Evolutionary conservation across 2,329 filamentous ascomycete species (phyloP).

Genomic region (Colletotrichum abscissum): DNA sequence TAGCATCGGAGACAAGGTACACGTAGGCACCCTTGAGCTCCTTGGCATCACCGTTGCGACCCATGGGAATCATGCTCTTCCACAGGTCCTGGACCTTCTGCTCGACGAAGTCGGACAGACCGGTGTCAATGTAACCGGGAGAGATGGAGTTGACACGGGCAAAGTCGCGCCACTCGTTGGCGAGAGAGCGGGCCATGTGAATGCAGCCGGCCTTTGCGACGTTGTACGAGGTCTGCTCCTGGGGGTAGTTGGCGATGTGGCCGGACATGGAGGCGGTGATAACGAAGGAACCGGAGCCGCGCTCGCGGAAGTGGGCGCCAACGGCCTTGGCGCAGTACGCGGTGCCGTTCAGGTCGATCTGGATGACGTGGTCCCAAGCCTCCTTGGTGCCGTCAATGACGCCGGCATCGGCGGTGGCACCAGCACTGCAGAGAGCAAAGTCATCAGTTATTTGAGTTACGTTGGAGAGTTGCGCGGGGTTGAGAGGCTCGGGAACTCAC

Average conservation of each 20-base stretch:
- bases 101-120: conserved; percentile 74
- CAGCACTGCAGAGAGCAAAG: conserved; percentile 56
- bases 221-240: conserved; percentile 76
- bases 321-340: conserved; percentile 77
- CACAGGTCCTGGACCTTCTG: conserved; percentile 77
- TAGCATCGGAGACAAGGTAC: conserved; percentile 80
- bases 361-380: conserved; percentile 73
- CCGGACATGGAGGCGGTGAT: conserved; percentile 78
- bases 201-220: conserved; percentile 69
- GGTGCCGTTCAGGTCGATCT: conserved; percentile 74
- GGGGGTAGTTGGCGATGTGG: conserved; percentile 77
- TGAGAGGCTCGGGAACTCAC: conserved; percentile 54
- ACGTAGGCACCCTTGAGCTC: conserved; percentile 84
- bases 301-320: conserved; percentile 72
- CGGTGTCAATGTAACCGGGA: conserved; percentile 76
- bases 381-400: conserved; percentile 75
- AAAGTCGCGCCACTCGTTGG: conserved; percentile 77
- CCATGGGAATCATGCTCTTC: conserved; percentile 81
- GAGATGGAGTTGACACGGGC: conserved; percentile 75
- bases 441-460: conserved; percentile 13
- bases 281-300: conserved; percentile 73
- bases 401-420: conserved; percentile 75
- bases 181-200: conserved; percentile 57
- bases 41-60: conserved; percentile 72
- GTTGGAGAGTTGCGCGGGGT: not conserved